These are phyloP conservation scores for Ogataea ramenticola DNA, from an alignment of 805 yeast genomes.

Conservation along the genomic window DNA sequence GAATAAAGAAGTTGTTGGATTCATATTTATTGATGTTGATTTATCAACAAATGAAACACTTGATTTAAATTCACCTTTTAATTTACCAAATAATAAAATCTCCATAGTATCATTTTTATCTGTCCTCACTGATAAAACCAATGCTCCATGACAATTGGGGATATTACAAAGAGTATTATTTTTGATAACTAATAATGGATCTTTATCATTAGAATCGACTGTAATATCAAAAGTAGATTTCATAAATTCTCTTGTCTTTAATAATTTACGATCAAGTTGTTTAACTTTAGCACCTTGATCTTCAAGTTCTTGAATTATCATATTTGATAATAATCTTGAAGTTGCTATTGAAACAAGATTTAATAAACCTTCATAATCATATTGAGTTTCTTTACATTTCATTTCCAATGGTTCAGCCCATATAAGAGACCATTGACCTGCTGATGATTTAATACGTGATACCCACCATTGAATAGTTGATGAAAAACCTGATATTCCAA, in stretches of 20 bases:
- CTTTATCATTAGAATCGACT: slow-evolving; percentile 6
- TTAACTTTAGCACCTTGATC: slow-evolving; percentile 32
- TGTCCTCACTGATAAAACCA: slow-evolving; percentile 24
- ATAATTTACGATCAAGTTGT: slow-evolving; percentile 13
- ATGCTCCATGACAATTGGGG: slow-evolving; percentile 27
- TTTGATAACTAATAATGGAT: slow-evolving; percentile 25
- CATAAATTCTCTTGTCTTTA: slow-evolving; percentile 14
- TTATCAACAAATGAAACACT: slow-evolving; percentile 18
- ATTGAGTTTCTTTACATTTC: slow-evolving; percentile 6
- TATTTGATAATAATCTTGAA: slow-evolving; percentile 41
- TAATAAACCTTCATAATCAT: slow-evolving; percentile 27
- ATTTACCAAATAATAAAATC: slow-evolving; percentile 28
- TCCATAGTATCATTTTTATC: slow-evolving; percentile 20
- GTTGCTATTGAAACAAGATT: slow-evolving; percentile 36
- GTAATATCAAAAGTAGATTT: slow-evolving; percentile 3
- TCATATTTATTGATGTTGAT: slow-evolving; percentile 16
- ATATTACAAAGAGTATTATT: slow-evolving; percentile 30
- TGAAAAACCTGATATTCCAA: slow-evolving; percentile 27
- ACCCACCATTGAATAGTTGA: slow-evolving; percentile 44
- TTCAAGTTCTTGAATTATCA: slow-evolving; percentile 44
- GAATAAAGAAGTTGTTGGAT: slow-evolving; percentile 20
- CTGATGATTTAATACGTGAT: slow-evolving; percentile 38
- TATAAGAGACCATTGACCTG: slow-evolving; percentile 49
- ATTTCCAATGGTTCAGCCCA: slow-evolving; percentile 35
- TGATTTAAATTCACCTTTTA: slow-evolving; percentile 18